Base-by-base conservation (phyloP, 139 green algal genomes). In the Chloropicon primus region DNA sequence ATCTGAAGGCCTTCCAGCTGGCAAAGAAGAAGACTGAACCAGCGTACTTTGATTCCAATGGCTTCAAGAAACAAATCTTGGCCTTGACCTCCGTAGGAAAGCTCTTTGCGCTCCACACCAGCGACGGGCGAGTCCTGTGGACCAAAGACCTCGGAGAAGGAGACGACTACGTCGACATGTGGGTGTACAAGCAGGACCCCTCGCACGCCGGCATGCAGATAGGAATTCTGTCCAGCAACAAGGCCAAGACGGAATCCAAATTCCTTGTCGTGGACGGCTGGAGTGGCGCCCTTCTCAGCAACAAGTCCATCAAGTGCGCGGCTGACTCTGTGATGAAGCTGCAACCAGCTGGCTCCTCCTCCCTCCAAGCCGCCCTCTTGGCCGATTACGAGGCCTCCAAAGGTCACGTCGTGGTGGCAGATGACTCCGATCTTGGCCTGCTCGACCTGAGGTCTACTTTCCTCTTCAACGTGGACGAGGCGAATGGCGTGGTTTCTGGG, bases 101-200 rank as follows among this genome's bases (percentile, higher is more conserved):
- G 81, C 72, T 96, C 23, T 75, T 88, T 5, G 90, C 88, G 2
- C 80, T 98, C 75, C 94, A 98, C 86, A 95, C 88, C 21, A 92
- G 94, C 5, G 91, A 97, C 78, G 93, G 94, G 5, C 17, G 24
- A 10, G 25, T 54, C 10, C 10, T 78, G 72, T 75, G 72, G 72
- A 25, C 72, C 72, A 75, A 27, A 17, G 25, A 17, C 25, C 72
- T 75, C 25, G 25, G 10, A 5, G 72, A 17, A 5, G 26, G 41
- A 17, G 41, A 17, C 41, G 41, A 62, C 41, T 17, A 62, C 17
- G 41, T 62, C 41, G 41, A 5, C 41, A 62, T 62, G 41, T 62
- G 41, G 41, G 41, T 62, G 41, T 62, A 62, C 41, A 62, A 17
- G 10, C 41, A 62, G 41, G 41, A 62, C 17, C 10, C 41, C 5